These are phyloP conservation scores for Lentinula lateritia DNA, from an alignment of 768 basidiomycete species.

Conservation along the genomic window DNA sequence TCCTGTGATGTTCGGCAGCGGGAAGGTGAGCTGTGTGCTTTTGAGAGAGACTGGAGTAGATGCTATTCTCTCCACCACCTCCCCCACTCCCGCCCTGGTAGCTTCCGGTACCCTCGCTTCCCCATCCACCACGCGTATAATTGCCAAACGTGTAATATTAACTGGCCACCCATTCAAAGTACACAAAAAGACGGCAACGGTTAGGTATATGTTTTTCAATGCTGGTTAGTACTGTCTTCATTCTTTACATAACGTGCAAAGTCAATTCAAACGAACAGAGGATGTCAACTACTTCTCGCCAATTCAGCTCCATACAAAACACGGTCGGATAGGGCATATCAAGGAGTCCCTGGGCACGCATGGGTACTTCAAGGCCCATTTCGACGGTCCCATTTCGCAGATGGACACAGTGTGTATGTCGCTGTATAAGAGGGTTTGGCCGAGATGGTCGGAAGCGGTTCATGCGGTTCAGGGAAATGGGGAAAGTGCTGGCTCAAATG, in stretches of 20 bases:
- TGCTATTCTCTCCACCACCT: background rate
- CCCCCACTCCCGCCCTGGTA: slow-evolving; percentile 72
- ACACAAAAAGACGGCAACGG: slow-evolving; percentile 94
- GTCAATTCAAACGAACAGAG: slow-evolving; percentile 40
- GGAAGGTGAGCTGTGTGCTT: slow-evolving; percentile 75
- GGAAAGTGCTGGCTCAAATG: background rate
- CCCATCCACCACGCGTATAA: slow-evolving; percentile 86
- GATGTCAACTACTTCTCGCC: slow-evolving; percentile 89
- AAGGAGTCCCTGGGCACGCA: slow-evolving; percentile 92
- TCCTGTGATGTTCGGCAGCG: slow-evolving; percentile 66
- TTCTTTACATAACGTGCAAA: background rate
- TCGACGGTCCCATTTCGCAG: slow-evolving; percentile 88
- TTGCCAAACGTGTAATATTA: slow-evolving; percentile 90
- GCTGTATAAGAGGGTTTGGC: slow-evolving; percentile 91
- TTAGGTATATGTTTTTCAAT: slow-evolving; percentile 99
- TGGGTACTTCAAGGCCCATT: slow-evolving; percentile 95
- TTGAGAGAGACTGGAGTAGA: slow-evolving; percentile 54
- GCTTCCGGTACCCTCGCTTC: slow-evolving; percentile 85
- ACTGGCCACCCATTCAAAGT: slow-evolving; percentile 97
- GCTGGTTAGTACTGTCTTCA: slow-evolving; percentile 40
- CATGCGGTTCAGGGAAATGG: slow-evolving; percentile 36
- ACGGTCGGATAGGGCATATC: slow-evolving; percentile 86
- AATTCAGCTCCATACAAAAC: slow-evolving; percentile 88
- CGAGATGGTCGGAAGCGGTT: slow-evolving; percentile 82
- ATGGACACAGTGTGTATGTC: slow-evolving; percentile 98